A percentile compares a stretch with the other conserved stretches of the same genome.
Evolutionary conservation across 2,329 filamentous ascomycete genomes (phyloP).

Genomic region (Botryotinia calthae): DNA sequence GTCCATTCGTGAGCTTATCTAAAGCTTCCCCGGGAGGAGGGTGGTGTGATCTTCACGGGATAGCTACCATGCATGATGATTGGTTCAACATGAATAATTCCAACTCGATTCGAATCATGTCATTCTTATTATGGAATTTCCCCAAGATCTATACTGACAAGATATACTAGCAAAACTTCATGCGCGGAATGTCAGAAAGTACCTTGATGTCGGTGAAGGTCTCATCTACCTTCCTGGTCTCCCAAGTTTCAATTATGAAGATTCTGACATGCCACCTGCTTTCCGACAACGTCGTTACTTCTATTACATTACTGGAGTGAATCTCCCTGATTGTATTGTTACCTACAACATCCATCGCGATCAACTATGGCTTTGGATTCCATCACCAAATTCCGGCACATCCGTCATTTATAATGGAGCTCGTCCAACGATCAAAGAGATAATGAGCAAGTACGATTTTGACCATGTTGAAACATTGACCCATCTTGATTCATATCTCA

Average conservation of each 20-base stretch:
- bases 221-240: slow-evolving; percentile 57
- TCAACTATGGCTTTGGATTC: slow-evolving; percentile 69
- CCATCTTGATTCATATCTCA: slow-evolving; percentile 49
- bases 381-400: slow-evolving; percentile 60
- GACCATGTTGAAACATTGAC: slow-evolving; percentile 60
- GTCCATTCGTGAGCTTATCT: background rate
- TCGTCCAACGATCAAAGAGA: slow-evolving; percentile 59
- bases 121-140: background rate
- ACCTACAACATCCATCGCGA: slow-evolving; percentile 60
- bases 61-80: background rate
- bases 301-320: slow-evolving; percentile 56
- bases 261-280: slow-evolving; percentile 55
- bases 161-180: slow-evolving; percentile 47
- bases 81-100: background rate
- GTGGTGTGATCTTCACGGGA: background rate
- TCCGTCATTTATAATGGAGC: slow-evolving; percentile 61
- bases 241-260: slow-evolving; percentile 49
- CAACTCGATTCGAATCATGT: background rate
- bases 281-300: slow-evolving; percentile 62
- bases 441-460: slow-evolving; percentile 61
- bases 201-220: slow-evolving; percentile 45
- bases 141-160: background rate
- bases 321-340: slow-evolving; percentile 53
- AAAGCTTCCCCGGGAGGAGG: background rate
- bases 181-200: slow-evolving; percentile 45